Conservation (phyloP, 805 yeast genomes). For the Ogataea angusta region DNA sequence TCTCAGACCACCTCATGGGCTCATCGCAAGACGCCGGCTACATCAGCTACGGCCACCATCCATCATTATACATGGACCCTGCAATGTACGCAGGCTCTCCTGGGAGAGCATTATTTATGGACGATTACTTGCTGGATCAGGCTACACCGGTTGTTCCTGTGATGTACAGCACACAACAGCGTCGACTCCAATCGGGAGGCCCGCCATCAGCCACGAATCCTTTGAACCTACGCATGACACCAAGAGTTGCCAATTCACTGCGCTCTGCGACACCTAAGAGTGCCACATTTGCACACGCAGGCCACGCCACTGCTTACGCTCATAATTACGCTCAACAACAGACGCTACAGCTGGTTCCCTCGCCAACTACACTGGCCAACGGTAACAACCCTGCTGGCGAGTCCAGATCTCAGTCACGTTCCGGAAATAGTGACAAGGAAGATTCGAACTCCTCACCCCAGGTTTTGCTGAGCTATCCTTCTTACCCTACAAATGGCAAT, state of each 20-base stretch:
- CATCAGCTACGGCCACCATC: conserved; percentile 23
- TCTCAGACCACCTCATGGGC: conserved; percentile 33
- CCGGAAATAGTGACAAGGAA: conserved; percentile 8
- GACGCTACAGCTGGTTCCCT: conserved; percentile 14
- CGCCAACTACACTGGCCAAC: conserved; percentile 15
- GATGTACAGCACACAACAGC: conserved; percentile 21
- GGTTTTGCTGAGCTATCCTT: conserved; percentile 15
- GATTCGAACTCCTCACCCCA: conserved; percentile 14
- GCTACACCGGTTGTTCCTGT: conserved; percentile 31
- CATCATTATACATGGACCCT: conserved; percentile 25
- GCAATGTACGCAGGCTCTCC: conserved; percentile 28
- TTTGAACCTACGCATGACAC: conserved; percentile 15
- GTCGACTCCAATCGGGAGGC: conserved; percentile 8
- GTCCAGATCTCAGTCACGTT: conserved; percentile 10
- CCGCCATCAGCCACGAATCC: conserved; percentile 15
- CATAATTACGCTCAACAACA: conserved; percentile 13
- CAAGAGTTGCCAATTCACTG: conserved; percentile 17
- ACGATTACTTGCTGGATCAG: conserved; percentile 26
- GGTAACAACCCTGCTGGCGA: conserved; percentile 10
- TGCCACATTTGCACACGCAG: conserved; percentile 16
- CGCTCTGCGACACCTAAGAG: conserved; percentile 19
- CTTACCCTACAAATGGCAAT: conserved; percentile 11
- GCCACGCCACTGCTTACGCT: conserved; percentile 14
- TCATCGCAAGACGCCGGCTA: conserved; percentile 15
- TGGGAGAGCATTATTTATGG: conserved; percentile 18